Percentiles rank a stretch among this genome's conserved stretches.
These are phyloP conservation scores for Penicillium arizonense DNA, from an alignment of 495 filamentous ascomycete species.

Conservation along the genomic window DNA sequence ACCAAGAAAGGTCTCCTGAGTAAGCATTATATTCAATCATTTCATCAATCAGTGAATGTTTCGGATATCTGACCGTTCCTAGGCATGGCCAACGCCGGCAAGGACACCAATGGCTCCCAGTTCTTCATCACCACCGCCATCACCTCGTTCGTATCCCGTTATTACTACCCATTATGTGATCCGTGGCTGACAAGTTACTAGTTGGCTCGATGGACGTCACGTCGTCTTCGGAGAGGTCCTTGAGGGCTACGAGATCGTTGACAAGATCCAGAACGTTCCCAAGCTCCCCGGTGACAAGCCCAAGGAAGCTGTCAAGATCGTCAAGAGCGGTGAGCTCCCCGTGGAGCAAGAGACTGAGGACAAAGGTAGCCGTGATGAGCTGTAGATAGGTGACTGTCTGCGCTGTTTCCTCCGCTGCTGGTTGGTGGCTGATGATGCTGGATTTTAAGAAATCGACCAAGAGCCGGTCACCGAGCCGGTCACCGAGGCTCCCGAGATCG, in stretches of 20 bases:
- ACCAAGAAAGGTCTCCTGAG: conserved; percentile 63
- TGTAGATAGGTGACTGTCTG: conserved; percentile 56
- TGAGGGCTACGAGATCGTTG: conserved; percentile 88
- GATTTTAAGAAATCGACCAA: conserved; percentile 24
- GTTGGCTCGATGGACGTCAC: conserved; percentile 86
- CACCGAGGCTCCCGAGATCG: conserved; percentile 13
- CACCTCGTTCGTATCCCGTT: conserved; percentile 61
- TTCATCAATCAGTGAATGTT: conserved; percentile 16
- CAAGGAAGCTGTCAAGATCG: conserved; percentile 74
- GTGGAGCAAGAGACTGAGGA: conserved; percentile 56
- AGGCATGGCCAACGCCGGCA: conserved; percentile 96
- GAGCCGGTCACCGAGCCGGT: conserved; percentile 1
- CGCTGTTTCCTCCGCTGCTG: conserved; percentile 24
- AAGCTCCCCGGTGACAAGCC: conserved; percentile 77
- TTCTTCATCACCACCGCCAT: conserved; percentile 94
- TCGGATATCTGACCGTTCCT: conserved; percentile 35
- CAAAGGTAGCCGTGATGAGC: conserved; percentile 98
- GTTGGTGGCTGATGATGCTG: conserved; percentile 38
- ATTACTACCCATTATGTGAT: neutral
- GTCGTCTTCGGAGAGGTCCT: conserved; percentile 92
- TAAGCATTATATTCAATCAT: conserved; percentile 22
- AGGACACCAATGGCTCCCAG: conserved; percentile 97
- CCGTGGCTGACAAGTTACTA: conserved; percentile 25
- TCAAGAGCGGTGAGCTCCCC: conserved; percentile 88
- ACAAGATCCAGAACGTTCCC: conserved; percentile 77